Base-by-base conservation (phyloP, 2,329 filamentous ascomycete species). In the Fusarium bactridioides region DNA sequence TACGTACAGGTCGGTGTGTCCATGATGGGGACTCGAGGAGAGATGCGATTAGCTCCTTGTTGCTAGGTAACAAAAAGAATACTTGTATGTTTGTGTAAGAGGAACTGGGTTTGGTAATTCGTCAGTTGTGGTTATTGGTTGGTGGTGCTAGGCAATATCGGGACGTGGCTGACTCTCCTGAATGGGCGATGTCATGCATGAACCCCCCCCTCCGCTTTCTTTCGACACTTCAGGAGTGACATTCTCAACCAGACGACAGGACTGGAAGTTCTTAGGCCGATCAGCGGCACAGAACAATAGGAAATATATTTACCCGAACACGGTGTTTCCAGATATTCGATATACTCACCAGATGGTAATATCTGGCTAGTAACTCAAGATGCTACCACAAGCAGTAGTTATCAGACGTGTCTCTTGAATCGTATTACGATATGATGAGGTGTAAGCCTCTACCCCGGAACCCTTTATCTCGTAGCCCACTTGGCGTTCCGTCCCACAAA, bases 121-220 rank as follows among this genome's bases (percentile, higher is more conserved):
- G 63, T 74, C 67, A 68, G 70, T 61, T 68, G 50, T 40, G 67
- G 72, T 64, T 74, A 72, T 69, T 73, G 64, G 66, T 69, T 73
- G 62, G 66, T 47, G 19, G 55, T 64, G 33, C 69, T 64, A 69
- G 53, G 57, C 23, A 44, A 48, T 33, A 57, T 54, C 23, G 58
- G 61, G 64, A 38, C 51, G 61, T 63, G 64, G 64, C 35, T 63
- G 64, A 56, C 37, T 64, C 31, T 57, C 59, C 60, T 47, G 63
- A 61, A 57, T 54, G 51, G 53, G 70, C 70, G 73, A 77, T 77
- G 75, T 77, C 68, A 76, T 77, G 75, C 75, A 77, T 77, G 75
- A 77, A 77, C 55, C 74, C 61, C 55, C 54, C 58, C 56, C 64
- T 65, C 62, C 61, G 56, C 65, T 70, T 43, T 13, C 43, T 55